These are phyloP conservation scores for Phytopythium vexans DNA, from an alignment of 352 stramenopile species.

Conservation along the genomic window DNA sequence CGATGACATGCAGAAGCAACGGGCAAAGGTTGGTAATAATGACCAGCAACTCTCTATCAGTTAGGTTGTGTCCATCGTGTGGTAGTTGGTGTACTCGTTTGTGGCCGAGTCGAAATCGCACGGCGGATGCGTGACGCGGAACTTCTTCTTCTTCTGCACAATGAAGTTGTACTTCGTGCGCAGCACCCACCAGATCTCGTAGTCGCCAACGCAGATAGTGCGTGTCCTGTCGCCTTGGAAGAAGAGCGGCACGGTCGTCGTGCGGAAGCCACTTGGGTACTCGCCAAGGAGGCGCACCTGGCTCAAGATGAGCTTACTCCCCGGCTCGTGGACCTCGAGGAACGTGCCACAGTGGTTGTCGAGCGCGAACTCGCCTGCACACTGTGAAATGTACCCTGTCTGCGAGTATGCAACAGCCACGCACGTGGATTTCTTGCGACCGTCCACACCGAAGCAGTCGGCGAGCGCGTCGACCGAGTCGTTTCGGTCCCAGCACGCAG, in stretches of 20 bases:
- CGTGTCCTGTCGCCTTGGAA: conserved; percentile 55
- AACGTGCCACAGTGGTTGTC: conserved; percentile 85
- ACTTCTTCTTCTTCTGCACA: conserved; percentile 79
- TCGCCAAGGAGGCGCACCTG: conserved; percentile 67
- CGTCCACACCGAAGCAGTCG: conserved; percentile 65
- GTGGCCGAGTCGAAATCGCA: conserved; percentile 82
- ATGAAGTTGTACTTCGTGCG: conserved; percentile 81
- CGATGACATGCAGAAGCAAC: neutral
- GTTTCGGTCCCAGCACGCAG: conserved; percentile 85
- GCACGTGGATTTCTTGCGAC: conserved; percentile 49
- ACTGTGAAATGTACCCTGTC: conserved; percentile 76
- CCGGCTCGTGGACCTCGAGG: conserved; percentile 74
- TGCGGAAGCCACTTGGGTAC: conserved; percentile 72
- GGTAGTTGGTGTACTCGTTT: conserved; percentile 78
- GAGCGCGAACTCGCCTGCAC: conserved; percentile 58
- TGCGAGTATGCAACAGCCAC: conserved; percentile 80
- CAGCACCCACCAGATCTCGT: conserved; percentile 88
- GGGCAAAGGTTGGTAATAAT: neutral
- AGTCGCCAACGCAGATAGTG: conserved; percentile 67
- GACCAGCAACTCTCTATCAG: neutral
- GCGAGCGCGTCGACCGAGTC: conserved; percentile 59
- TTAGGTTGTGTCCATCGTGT: conserved; percentile 22
- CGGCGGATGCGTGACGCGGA: conserved; percentile 47
- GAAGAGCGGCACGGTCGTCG: conserved; percentile 70
- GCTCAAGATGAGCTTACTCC: conserved; percentile 61